Conservation (phyloP, 257 asterid species). For the Solanum virginianum region DNA sequence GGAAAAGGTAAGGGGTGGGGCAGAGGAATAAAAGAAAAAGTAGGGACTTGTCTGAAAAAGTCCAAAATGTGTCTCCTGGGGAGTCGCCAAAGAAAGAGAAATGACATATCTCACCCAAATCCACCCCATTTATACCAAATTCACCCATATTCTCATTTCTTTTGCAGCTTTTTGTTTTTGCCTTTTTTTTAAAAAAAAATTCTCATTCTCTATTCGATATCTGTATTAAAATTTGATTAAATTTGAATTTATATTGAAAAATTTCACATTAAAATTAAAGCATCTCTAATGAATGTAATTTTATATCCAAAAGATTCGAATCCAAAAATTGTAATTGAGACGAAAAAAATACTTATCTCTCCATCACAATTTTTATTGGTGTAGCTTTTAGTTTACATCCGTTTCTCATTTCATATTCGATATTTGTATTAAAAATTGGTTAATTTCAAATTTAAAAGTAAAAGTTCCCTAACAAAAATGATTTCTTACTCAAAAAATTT, state of each 20-base stretch:
- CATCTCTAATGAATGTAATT: neutral
- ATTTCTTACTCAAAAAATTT: too few species aligned
- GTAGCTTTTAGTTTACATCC: neutral
- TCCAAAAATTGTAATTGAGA: too few species aligned
- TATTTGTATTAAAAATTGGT: too few species aligned
- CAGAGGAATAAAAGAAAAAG: constrained; percentile 22
- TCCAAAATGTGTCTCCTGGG: constrained; percentile 34
- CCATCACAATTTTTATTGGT: too few species aligned
- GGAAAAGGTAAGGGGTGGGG: neutral
- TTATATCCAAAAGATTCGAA: neutral
- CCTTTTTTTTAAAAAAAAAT: too few species aligned
- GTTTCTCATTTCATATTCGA: neutral
- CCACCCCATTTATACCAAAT: neutral
- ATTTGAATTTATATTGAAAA: neutral
- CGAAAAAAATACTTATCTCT: neutral
- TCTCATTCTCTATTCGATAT: neutral
- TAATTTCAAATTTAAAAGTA: too few species aligned
- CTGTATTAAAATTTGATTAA: rapidly evolving
- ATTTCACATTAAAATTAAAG: rapidly evolving
- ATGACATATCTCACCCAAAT: neutral
- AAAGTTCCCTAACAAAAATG: too few species aligned
- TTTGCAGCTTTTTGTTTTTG: neutral
- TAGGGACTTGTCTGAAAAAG: constrained; percentile 30
- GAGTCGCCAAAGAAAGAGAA: constrained; percentile 24
- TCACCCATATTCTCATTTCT: neutral